Evolutionary conservation across 192 early-diverging fungal genomes (phyloP).

Genomic region (Chytriomyces hyalinus): DNA sequence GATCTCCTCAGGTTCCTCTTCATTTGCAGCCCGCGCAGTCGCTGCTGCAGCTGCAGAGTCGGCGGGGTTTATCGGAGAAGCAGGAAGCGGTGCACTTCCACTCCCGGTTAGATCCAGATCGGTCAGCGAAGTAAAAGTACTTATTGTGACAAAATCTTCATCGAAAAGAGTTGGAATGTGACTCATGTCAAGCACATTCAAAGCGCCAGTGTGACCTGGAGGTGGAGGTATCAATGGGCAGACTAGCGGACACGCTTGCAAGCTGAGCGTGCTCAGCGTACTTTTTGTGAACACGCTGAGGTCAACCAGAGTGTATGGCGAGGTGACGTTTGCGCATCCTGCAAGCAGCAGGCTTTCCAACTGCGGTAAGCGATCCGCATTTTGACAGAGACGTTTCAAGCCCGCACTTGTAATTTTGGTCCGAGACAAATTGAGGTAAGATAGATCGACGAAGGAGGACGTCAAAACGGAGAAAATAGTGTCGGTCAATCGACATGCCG

Average conservation of each 20-base stretch:
- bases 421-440: conserved; percentile 44
- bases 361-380: not conserved
- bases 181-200: conserved; percentile 14
- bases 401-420: conserved; percentile 64
- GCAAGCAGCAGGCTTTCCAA: conserved; percentile 22
- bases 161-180: not conserved
- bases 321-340: conserved; percentile 26
- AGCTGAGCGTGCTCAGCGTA: not conserved
- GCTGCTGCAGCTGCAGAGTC: not conserved
- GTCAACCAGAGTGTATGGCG: conserved; percentile 1
- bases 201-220: no score
- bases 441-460: conserved; percentile 23
- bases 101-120: conserved; percentile 27
- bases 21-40: not conserved
- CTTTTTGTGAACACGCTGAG: not conserved
- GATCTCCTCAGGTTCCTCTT: not conserved
- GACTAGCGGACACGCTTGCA: conserved; percentile 19
- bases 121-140: not conserved
- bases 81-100: not conserved
- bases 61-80: not conserved
- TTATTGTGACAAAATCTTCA: not conserved
- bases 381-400: conserved; percentile 40
- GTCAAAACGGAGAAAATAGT: conserved; percentile 11
- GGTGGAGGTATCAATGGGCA: not conserved
- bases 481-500: conserved; percentile 13